Base-by-base conservation (phyloP, 2,329 filamentous ascomycete species). In the Nemania diffusa region DNA sequence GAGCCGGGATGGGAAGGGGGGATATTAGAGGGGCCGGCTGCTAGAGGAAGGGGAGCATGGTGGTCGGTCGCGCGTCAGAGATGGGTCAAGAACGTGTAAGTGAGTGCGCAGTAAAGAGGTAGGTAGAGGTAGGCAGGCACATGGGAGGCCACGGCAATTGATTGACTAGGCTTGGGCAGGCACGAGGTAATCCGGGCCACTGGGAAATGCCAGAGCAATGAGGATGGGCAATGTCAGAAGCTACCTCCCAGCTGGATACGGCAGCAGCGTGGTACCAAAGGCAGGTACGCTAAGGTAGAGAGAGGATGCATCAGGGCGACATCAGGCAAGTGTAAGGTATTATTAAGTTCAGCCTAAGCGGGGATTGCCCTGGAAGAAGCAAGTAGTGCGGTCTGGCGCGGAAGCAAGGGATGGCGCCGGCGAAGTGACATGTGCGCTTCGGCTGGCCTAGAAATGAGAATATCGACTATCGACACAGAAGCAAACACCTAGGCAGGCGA, bases 261-360 rank as follows among this genome's bases (percentile, higher is more conserved):
- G n/a, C n/a, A 40, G 22, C 17, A 51, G 46, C 3, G 24, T 3
- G 8, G 24, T 51, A 51, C 46, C 46, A 5, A 27, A 51, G 46
- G 48, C 26, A 51, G 22, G 26, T 6, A 22, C 15, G 17, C 27
- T 3, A 13, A n/a, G n/a, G n/a, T n/a, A 3, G 2, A 34, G 27
- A 15, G 2, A 32, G 22, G 37, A 51, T 9, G 37, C 42, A 34
- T 34, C 29, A 60, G 42, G n/a, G 57, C 27, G 51, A 20, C 57
- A 50, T 59, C 57, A 48, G 51, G 51, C 24, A 55, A 24, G 29
- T 55, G 58, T 55, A 37, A 40, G 48, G 44, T 42, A 26, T 51
- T 15, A 59, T 53, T 52, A 56, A 67, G 68, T 69, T 55, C 59
- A 69, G 61, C 57, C 57, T 57, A 63, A 63, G 72, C 73, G 67